Conservation (phyloP, 495 filamentous ascomycete genomes). For the Parachaetomium inaequale region DNA sequence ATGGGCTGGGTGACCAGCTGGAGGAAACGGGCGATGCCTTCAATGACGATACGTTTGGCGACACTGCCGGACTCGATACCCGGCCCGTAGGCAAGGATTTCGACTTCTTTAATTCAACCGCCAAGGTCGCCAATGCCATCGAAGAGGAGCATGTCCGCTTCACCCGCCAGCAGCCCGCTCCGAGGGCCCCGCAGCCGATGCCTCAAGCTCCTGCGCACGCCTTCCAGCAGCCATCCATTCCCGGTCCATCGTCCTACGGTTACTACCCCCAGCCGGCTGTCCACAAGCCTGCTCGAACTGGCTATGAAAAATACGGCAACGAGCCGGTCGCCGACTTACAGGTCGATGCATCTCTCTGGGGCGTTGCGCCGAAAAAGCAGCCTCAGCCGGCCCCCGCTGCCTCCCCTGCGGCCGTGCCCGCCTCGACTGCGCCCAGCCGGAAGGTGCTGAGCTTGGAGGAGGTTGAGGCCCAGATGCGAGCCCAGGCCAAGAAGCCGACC, state of each 20-base stretch:
- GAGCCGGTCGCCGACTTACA: conserved; percentile 76
- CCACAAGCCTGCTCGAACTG: conserved; percentile 62
- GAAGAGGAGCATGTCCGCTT: conserved; percentile 86
- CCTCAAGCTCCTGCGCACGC: conserved; percentile 31
- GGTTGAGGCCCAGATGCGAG: conserved; percentile 89
- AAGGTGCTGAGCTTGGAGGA: conserved; percentile 97
- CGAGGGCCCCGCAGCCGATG: conserved; percentile 34
- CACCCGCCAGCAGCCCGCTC: conserved; percentile 57
- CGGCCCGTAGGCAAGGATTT: conserved; percentile 79
- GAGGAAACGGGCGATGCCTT: conserved; percentile 91
- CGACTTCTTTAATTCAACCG: conserved; percentile 92
- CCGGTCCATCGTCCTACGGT: conserved; percentile 34
- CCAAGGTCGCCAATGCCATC: conserved; percentile 76
- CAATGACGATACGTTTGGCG: conserved; percentile 98
- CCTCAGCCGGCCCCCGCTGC: conserved; percentile 36
- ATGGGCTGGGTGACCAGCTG: conserved; percentile 87
- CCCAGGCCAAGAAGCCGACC: conserved; percentile 55
- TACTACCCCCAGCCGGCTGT: conserved; percentile 42
- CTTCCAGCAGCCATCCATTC: conserved; percentile 27
- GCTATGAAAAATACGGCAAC: conserved; percentile 84
- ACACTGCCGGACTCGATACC: conserved; percentile 30
- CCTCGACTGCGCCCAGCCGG: conserved; percentile 40
- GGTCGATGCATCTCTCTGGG: conserved; percentile 92
- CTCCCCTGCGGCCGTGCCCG: conserved; percentile 28
- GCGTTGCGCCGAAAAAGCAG: conserved; percentile 60